These are phyloP conservation scores for Neopestalotiopsis clavispora DNA, from an alignment of 2,329 filamentous ascomycete genomes.

Conservation along the genomic window DNA sequence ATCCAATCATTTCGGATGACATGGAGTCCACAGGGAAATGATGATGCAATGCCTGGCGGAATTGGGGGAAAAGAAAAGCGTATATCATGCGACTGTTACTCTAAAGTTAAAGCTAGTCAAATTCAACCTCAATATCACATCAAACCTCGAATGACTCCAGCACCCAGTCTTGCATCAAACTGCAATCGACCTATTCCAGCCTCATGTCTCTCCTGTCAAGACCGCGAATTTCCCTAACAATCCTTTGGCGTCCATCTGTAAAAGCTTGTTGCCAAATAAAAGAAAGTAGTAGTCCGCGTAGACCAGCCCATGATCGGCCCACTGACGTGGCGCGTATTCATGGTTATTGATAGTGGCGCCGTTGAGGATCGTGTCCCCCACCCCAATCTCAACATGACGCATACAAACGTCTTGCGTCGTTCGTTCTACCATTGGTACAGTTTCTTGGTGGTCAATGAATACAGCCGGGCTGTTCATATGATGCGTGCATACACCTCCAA, in stretches of 20 bases:
- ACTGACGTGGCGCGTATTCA: constrained; percentile 47
- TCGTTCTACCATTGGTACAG: constrained; percentile 31
- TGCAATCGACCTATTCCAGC: constrained; percentile 20
- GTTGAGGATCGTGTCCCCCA: constrained; percentile 48
- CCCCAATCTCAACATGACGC: constrained; percentile 30
- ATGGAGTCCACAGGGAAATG: constrained; percentile 25
- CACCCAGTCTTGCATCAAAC: neutral
- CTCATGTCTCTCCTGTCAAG: constrained; percentile 25
- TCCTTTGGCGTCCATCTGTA: constrained; percentile 19
- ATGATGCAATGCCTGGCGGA: constrained; percentile 10
- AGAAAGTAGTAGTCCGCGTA: constrained; percentile 56
- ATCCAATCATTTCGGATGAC: neutral
- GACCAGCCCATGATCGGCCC: constrained; percentile 51
- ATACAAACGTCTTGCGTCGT: constrained; percentile 18
- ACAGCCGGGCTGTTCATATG: constrained; percentile 29
- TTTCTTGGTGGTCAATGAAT: constrained; percentile 19
- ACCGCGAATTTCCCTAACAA: neutral
- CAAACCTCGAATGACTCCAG: too few relatives aligned
- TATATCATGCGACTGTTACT: neutral
- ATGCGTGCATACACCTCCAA: constrained; percentile 27
- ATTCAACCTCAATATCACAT: too few relatives aligned
- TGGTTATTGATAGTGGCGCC: constrained; percentile 54
- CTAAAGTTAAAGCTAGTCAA: too few relatives aligned
- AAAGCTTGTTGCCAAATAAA: constrained; percentile 47
- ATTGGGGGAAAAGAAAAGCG: neutral